Evolutionary conservation across 805 yeast species (phyloP), one percentile per base, ranked within the genome.

Genomic region (Ogataea haglerorum): DNA sequence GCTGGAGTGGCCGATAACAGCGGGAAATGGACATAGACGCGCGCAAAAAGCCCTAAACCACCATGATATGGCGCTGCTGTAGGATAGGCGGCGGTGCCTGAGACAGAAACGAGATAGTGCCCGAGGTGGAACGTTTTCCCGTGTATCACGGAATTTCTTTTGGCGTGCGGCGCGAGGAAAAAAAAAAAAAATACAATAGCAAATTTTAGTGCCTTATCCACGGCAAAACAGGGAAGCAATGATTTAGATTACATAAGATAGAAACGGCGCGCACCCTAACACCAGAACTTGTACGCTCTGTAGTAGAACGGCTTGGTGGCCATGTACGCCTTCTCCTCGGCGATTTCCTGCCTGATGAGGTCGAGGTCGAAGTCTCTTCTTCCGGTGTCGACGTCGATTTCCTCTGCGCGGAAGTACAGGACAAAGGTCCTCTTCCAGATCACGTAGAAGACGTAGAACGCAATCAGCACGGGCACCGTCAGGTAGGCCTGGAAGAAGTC

Each of bases 401-500:
- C 74, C 31, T 58, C 51, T 24, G 75, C 66, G 34, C 68, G 67
- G 43, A 72, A 59, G 52, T 68, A 70, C 13, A 67, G 55, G 22
- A 56, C 58, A 71, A 74, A 72, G 46, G 72, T 71, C 46, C 60
- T 70, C 43, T 64, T 67, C 70, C 71, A 73, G 16, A 53, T 15
- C 12, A 54, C 19, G 57, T 57, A 64, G 35, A 44, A 36, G 26
- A 49, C 19, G 46, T 53, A 81, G 62, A 78, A 73, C 2, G 62
- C 74, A 26, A 85, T 40, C 29, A 82, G 68, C 34, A 85, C 73
- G 14, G 86, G 85, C 43, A 72, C 69, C 10, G 87, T 77, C 52
- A 86, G 67, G 61, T 80, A 85, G 18, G 76, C 67, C 56, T 73
- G 66, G 69, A 86, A 86, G 71, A 86, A 86, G 32, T 52, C 63